Percentiles rank a stretch among this genome's conserved stretches.
Conservation (phyloP, 805 yeast genomes). For the Candida quercuum region DNA sequence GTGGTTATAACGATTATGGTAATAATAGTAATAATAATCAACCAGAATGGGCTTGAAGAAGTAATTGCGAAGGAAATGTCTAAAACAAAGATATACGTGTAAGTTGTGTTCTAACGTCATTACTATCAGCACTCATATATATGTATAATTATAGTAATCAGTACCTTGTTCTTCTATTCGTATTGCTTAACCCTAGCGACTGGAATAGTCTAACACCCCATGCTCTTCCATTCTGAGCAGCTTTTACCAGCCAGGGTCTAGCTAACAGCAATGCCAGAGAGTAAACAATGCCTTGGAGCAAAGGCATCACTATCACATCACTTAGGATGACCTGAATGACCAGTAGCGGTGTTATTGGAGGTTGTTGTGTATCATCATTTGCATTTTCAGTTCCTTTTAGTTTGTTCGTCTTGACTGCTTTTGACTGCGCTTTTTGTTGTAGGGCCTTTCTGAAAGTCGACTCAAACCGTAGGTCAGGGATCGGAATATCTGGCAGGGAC, state of each 20-base stretch:
- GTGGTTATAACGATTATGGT: conserved; percentile 2
- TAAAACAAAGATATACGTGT: neutral
- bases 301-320: conserved; percentile 49
- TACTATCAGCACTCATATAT: neutral
- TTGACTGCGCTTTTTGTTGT: conserved; percentile 1
- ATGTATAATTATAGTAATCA: neutral
- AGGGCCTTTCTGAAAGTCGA: conserved; percentile 46
- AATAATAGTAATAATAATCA: conserved; percentile 1
- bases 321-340: conserved; percentile 43
- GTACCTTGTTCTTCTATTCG: neutral
- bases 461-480: conserved; percentile 67
- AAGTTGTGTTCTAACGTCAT: too few relatives aligned
- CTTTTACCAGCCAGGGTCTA: conserved; percentile 29
- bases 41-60: conserved; percentile 1
- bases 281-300: conserved; percentile 47
- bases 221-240: conserved; percentile 21
- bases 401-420: conserved; percentile 2
- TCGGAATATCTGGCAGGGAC: conserved; percentile 14
- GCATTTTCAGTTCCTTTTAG: neutral
- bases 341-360: conserved; percentile 33
- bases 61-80: neutral
- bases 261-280: conserved; percentile 33
- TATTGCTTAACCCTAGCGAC: conserved; percentile 11
- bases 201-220: conserved; percentile 16
- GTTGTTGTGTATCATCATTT: neutral